These are phyloP conservation scores for Termitomyces sp. DNA, from an alignment of 768 basidiomycete genomes.

Conservation along the genomic window DNA sequence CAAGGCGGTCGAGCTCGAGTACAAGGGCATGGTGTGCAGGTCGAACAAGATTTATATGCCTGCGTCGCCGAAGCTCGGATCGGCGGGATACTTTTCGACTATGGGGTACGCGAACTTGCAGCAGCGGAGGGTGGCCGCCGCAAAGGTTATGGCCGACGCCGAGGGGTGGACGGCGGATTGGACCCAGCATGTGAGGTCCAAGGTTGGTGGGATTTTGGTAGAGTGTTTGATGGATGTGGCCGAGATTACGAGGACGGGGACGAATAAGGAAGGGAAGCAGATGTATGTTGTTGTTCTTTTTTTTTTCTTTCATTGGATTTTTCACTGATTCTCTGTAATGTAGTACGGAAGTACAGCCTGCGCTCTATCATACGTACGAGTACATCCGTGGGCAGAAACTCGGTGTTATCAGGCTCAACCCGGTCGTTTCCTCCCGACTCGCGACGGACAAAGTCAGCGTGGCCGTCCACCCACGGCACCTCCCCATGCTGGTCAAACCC, in stretches of 20 bases:
- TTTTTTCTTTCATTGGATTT: background rate
- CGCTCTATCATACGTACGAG: conserved; percentile 90
- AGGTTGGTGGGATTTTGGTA: conserved; percentile 79
- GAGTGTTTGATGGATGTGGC: conserved; percentile 85
- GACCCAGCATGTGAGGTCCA: conserved; percentile 73
- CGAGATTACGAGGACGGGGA: conserved; percentile 58
- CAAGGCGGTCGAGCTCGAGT: conserved; percentile 64
- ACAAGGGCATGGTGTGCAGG: too few relatives aligned
- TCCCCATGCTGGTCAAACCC: conserved; percentile 94
- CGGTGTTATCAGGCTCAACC: conserved; percentile 88
- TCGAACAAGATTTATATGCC: too few relatives aligned
- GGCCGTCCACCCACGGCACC: conserved; percentile 85
- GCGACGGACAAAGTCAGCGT: conserved; percentile 67
- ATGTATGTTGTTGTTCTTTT: conserved; percentile 42
- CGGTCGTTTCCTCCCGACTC: conserved; percentile 70
- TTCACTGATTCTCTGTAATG: conserved; percentile 6
- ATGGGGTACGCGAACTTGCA: conserved; percentile 59
- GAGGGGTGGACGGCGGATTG: conserved; percentile 80
- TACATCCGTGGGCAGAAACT: conserved; percentile 91
- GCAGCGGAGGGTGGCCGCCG: conserved; percentile 61
- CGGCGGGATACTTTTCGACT: conserved; percentile 49
- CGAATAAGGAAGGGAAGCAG: conserved; percentile 53
- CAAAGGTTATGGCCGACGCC: conserved; percentile 58
- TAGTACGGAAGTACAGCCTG: conserved; percentile 79
- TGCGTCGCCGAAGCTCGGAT: background rate